phyloP scores from a whole-genome alignment of 345 rosid genomes.

The Lumnitzera littorea region DNA sequence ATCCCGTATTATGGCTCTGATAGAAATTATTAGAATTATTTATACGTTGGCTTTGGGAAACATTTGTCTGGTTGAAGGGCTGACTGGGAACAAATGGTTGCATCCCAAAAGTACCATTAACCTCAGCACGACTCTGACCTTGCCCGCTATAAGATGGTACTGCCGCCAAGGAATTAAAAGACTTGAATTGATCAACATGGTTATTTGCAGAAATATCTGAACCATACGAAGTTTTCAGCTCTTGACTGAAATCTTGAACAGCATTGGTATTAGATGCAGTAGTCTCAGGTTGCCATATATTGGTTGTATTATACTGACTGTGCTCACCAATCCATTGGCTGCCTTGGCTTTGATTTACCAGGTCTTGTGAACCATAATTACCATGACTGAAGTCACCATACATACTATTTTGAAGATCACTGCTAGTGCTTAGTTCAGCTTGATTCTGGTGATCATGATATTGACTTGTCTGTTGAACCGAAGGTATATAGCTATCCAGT shows the following conservation, averaged over 20 bases:
- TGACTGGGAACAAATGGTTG: slow-evolving; percentile 38
- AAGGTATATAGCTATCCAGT: slow-evolving; percentile 59
- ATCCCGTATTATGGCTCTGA: slow-evolving; percentile 35
- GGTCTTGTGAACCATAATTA: slow-evolving; percentile 31
- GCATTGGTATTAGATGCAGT: slow-evolving; percentile 23
- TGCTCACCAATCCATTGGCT: slow-evolving; percentile 43
- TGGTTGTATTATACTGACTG: slow-evolving; percentile 29
- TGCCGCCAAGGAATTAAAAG: slow-evolving; percentile 23
- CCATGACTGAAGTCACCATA: slow-evolving; percentile 32
- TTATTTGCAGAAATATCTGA: slow-evolving; percentile 31
- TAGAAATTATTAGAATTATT: slow-evolving; percentile 44
- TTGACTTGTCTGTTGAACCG: slow-evolving; percentile 37
- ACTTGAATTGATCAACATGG: slow-evolving; percentile 24
- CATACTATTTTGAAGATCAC: slow-evolving; percentile 19
- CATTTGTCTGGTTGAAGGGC: slow-evolving; percentile 38
- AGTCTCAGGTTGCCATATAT: slow-evolving; percentile 43
- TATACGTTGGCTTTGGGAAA: slow-evolving; percentile 39
- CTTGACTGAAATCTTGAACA: slow-evolving; percentile 33
- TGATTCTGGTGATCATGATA: slow-evolving; percentile 47
- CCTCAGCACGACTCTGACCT: slow-evolving; percentile 32
- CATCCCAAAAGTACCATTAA: slow-evolving; percentile 42
- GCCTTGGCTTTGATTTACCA: slow-evolving; percentile 31
- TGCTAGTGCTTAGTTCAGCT: slow-evolving; percentile 37
- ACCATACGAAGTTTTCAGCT: slow-evolving; percentile 32
- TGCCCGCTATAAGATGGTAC: slow-evolving; percentile 28